These are phyloP conservation scores for Pyropia haitanensis DNA, from an alignment of 23 red algal genomes.

Conservation along the genomic window DNA sequence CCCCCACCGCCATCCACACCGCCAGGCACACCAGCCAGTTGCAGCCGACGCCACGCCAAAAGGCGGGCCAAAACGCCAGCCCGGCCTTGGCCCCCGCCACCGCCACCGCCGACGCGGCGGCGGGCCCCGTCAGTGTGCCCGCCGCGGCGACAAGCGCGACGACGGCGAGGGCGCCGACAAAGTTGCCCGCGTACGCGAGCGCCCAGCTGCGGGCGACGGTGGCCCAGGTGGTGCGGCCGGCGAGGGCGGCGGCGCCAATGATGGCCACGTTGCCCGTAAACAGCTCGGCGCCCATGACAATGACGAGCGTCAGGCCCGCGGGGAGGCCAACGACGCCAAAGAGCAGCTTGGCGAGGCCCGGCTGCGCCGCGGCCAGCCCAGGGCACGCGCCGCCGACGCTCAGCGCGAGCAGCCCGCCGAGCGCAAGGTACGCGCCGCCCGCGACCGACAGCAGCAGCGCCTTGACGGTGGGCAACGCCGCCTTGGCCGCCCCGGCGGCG, in stretches of 20 bases:
- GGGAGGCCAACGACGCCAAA: conserved; percentile 59
- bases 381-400: conserved; percentile 47
- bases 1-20: conserved; percentile 34
- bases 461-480: conserved; percentile 14
- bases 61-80: conserved; percentile 34
- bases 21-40: conserved; percentile 74
- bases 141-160: conserved; percentile 19
- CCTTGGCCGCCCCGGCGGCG: conserved; percentile 38
- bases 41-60: conserved; percentile 44
- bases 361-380: conserved; percentile 33
- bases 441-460: conserved; percentile 22
- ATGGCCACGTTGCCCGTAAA: conserved; percentile 67
- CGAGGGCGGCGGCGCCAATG: conserved; percentile 20
- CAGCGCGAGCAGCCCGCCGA: conserved; percentile 51
- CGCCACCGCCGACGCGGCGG: conserved; percentile 14
- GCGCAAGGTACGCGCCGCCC: conserved; percentile 52
- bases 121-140: conserved; percentile 14
- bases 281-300: conserved; percentile 47
- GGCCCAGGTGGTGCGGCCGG: background rate
- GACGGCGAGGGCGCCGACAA: conserved; percentile 32
- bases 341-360: conserved; percentile 41
- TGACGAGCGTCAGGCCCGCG: conserved; percentile 35
- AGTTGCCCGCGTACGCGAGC: conserved; percentile 40
- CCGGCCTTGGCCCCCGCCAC: conserved; percentile 22
- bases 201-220: conserved; percentile 31